phyloP scores from a whole-genome alignment of 768 basidiomycete genomes.

The Gloeopeniophorella convolvens region DNA sequence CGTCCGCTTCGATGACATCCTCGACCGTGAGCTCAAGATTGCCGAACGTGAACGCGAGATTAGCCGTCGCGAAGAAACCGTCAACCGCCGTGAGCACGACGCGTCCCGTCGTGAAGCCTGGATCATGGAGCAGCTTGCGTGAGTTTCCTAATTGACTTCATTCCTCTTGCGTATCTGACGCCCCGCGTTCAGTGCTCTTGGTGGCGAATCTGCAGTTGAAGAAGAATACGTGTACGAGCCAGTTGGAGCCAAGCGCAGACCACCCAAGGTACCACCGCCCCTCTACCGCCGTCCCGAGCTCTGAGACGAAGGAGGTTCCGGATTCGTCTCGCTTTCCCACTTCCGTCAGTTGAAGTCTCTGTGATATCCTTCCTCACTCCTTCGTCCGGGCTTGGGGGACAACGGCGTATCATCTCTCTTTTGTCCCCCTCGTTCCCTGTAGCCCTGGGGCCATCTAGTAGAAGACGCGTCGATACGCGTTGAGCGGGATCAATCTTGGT shows the following conservation, averaged over 20 bases:
- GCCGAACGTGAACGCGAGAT: constrained; percentile 84
- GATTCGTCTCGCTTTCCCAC: constrained; percentile 30
- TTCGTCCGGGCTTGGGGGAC: constrained; percentile 91
- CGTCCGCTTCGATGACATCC: constrained; percentile 69
- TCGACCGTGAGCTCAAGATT: constrained; percentile 81
- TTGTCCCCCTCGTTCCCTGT: constrained; percentile 65
- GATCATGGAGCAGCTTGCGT: constrained; percentile 95
- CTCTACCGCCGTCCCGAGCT: constrained; percentile 84
- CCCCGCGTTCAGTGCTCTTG: constrained; percentile 46
- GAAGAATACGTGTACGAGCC: constrained; percentile 81
- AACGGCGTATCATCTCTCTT: constrained; percentile 55
- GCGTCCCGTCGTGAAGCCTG: constrained; percentile 80
- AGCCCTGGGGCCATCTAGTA: constrained; percentile 23
- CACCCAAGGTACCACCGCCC: constrained; percentile 81
- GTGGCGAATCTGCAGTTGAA: constrained; percentile 65
- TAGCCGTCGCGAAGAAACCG: constrained; percentile 75
- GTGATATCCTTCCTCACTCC: constrained; percentile 65
- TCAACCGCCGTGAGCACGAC: constrained; percentile 83
- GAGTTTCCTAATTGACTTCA: constrained; percentile 27
- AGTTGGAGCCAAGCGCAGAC: constrained; percentile 58
- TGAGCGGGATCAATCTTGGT: constrained; percentile 26
- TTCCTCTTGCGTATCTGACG: constrained; percentile 2
- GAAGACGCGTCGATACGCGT: constrained; percentile 15
- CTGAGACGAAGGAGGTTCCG: constrained; percentile 84
- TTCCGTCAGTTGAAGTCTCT: constrained; percentile 58